Percentiles rank a stretch among this genome's conserved stretches.
phyloP scores from a whole-genome alignment of 805 yeast species.

The Candida nonsorbophila region DNA sequence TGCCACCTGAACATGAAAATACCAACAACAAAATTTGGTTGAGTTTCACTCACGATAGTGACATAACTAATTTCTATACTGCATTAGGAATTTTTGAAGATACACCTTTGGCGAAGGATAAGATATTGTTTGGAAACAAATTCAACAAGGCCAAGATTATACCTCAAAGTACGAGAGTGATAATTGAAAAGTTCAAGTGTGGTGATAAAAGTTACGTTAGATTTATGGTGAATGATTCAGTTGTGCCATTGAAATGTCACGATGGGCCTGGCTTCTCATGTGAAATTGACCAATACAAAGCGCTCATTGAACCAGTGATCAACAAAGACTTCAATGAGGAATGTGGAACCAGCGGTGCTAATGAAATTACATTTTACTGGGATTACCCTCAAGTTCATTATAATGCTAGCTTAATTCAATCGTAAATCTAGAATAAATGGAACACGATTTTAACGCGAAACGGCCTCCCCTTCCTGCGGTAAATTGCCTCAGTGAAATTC shows the following conservation, averaged over 20 bases:
- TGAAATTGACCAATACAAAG: slow-evolving; percentile 22
- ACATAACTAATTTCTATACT: slow-evolving; percentile 53
- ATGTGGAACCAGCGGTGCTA: slow-evolving; percentile 20
- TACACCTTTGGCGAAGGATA: not conserved
- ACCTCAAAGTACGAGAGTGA: slow-evolving; percentile 36
- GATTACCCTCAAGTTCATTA: slow-evolving; percentile 16
- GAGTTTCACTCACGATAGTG: slow-evolving; percentile 73
- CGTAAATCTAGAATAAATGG: too few relatives aligned
- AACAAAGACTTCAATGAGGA: slow-evolving; percentile 16
- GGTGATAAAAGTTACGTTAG: slow-evolving; percentile 25
- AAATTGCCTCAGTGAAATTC: too few relatives aligned
- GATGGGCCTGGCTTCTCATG: slow-evolving; percentile 40
- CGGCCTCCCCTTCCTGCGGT: too few relatives aligned
- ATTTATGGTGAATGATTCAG: slow-evolving; percentile 35
- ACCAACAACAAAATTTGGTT: slow-evolving; percentile 53
- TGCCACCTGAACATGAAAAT: too few relatives aligned
- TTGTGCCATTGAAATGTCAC: slow-evolving; percentile 29
- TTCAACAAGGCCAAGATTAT: slow-evolving; percentile 21
- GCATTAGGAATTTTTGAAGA: slow-evolving; percentile 52
- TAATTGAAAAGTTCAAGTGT: slow-evolving; percentile 30
- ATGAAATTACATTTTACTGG: slow-evolving; percentile 36
- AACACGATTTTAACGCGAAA: too few relatives aligned
- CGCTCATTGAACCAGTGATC: slow-evolving; percentile 13
- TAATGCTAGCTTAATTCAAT: too few relatives aligned
- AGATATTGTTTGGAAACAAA: not conserved